phyloP scores from a whole-genome alignment of 2,329 filamentous ascomycete genomes.

The Sclerotinia trifoliorum region DNA sequence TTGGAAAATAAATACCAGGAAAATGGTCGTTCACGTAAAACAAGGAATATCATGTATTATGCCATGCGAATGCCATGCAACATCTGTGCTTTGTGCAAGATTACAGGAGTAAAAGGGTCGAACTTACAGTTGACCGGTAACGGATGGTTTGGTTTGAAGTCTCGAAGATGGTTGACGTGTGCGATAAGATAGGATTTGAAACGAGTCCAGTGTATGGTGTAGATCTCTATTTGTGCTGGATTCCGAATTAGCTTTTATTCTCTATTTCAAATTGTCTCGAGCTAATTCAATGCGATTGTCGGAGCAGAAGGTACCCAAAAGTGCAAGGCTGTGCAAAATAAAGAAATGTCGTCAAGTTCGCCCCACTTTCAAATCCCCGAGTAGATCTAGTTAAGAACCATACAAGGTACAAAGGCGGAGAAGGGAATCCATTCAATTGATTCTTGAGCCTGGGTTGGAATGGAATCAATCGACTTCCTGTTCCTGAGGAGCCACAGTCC shows the following conservation, averaged over 20 bases:
- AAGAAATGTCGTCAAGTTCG: conserved; percentile 24
- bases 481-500: not conserved
- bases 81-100: conserved; percentile 32
- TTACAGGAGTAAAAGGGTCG: conserved; percentile 24
- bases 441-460: not conserved
- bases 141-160: conserved; percentile 1
- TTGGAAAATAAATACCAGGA: conserved; percentile 4
- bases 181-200: conserved; percentile 29
- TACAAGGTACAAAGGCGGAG: conserved; percentile 27
- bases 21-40: conserved; percentile 23
- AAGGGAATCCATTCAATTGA: conserved; percentile 20
- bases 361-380: conserved; percentile 21
- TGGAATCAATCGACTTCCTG: not conserved
- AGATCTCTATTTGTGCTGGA: conserved; percentile 27
- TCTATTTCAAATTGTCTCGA: conserved; percentile 24
- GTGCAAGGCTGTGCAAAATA: conserved; percentile 31
- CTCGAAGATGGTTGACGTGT: conserved; percentile 20
- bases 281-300: conserved; percentile 29
- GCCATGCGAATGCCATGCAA: conserved; percentile 31
- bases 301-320: conserved; percentile 29
- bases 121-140: conserved; percentile 29
- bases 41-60: conserved; percentile 29
- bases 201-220: conserved; percentile 29
- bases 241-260: conserved; percentile 27
- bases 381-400: conserved; percentile 29